Evolutionary conservation across 352 stramenopile genomes (phyloP).

Genomic region (Phytophthora aleatoria): DNA sequence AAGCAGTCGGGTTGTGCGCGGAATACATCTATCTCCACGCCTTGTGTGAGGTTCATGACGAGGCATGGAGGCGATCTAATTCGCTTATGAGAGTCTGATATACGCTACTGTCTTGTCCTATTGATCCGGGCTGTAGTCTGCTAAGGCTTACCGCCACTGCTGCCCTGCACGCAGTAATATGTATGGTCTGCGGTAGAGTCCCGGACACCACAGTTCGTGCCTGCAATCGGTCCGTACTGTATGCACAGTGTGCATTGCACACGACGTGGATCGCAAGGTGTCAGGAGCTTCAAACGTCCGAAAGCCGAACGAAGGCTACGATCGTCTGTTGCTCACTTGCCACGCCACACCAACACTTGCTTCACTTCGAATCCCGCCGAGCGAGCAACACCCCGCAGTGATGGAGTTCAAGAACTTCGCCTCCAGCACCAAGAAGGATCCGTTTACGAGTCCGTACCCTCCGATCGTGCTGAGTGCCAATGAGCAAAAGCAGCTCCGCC

Average conservation of each 20-base stretch:
- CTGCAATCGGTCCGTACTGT: slow-evolving; percentile 3
- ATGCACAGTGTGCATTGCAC: neutral
- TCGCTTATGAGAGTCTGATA: neutral
- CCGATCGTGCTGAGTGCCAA: slow-evolving; percentile 23
- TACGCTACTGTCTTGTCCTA: slow-evolving; percentile 18
- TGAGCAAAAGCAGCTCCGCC: slow-evolving; percentile 29
- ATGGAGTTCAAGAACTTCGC: slow-evolving; percentile 35
- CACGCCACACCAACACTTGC: neutral
- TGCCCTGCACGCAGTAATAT: slow-evolving; percentile 6
- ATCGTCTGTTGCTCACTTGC: slow-evolving; percentile 3
- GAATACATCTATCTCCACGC: neutral
- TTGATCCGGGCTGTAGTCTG: neutral
- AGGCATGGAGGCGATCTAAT: neutral
- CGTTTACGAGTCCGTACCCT: slow-evolving; percentile 31
- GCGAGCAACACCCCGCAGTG: slow-evolving; percentile 5
- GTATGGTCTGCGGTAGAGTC: slow-evolving; percentile 16
- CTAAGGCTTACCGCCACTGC: neutral
- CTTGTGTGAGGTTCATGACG: neutral
- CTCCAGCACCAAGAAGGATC: slow-evolving; percentile 28
- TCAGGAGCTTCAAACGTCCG: neutral
- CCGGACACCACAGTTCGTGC: slow-evolving; percentile 5
- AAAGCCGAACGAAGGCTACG: neutral
- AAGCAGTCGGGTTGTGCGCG: neutral
- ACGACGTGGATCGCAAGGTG: slow-evolving; percentile 7
- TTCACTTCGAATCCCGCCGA: slow-evolving; percentile 20